Evolutionary conservation across 768 basidiomycete genomes (phyloP), one percentile per base, ranked within the genome.

Genomic region (Pisolithus albus): DNA sequence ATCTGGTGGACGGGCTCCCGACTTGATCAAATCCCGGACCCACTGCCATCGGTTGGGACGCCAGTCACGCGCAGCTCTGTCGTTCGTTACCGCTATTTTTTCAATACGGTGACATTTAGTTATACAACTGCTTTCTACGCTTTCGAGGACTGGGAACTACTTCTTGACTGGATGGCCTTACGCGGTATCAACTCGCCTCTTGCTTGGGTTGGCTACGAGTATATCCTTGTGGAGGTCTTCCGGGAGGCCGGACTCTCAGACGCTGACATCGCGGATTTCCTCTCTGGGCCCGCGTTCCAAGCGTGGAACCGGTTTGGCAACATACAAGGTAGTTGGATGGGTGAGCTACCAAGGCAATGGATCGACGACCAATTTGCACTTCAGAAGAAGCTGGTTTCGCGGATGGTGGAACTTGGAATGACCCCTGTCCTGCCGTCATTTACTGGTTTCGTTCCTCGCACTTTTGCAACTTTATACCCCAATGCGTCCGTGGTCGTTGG

Each of bases 1-100:
- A 74, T 74, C 42, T 74, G 70, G 68, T 74, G 72, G 72, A 72
- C 72, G 2, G 70, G 72, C 5, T 73, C 72, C 3, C 67, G 72
- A 26, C 65, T 74, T 23, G 51, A 64, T 19, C 45, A 62, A 28
- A 62, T 74, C 6, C 63, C 71, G 4, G 0, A 52, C 0, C 42
- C 49, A 16, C 55, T 74, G 2, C 73, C 73, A 0, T 24, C 55
- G 18, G 50, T 74, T 13, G 66, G 69, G 7, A 50, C 55, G 4
- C 62, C 66, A 0, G 47, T 74, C 44, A 66, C 64, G 6, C 67
- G 55, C 39, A 64, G 52, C 21, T 59, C 72, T 3, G 55, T 74
- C 44, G 72, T 72, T 23, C 65, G 68, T 8, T 72, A 71, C 50
- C 62, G 72, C 49, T 73, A 73, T 54, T 66, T 72, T 49, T 69